Conservation (phyloP, 352 stramenopile genomes). For the Globisporangium paroecandrum region DNA sequence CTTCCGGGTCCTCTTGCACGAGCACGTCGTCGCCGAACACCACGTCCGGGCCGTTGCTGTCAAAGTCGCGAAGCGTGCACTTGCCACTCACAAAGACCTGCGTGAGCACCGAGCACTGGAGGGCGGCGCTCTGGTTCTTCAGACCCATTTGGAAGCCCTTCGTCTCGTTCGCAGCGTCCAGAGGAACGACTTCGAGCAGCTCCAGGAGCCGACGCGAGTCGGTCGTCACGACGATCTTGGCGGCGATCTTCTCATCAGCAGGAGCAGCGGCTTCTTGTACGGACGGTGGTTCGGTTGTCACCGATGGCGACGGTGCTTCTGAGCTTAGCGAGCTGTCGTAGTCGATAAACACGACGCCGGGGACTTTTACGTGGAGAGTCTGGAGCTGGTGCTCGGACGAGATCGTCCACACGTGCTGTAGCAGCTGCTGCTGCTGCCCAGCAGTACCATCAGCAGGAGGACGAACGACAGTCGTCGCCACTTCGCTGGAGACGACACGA, state of each 20-base stretch:
- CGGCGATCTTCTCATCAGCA: not conserved
- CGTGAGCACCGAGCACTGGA: conserved; percentile 1
- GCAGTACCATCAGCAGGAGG: not conserved
- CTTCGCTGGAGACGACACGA: not conserved
- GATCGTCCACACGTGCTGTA: conserved; percentile 10
- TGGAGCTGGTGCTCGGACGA: not conserved
- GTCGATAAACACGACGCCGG: conserved; percentile 3
- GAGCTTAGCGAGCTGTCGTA: not conserved
- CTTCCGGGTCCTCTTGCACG: not conserved
- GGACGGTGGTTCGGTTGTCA: too few species aligned
- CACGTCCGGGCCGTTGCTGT: not conserved
- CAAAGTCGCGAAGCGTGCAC: not conserved
- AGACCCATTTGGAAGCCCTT: conserved; percentile 2
- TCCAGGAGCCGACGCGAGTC: conserved; percentile 3
- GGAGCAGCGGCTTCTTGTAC: not conserved
- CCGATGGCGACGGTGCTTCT: not conserved
- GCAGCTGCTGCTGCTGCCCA: not conserved
- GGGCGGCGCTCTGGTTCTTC: not conserved
- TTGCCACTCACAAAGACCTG: conserved; percentile 7
- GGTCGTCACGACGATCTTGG: conserved; percentile 6
- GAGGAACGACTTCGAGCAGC: conserved; percentile 8
- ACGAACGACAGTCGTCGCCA: not conserved
- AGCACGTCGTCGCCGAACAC: conserved; percentile 10
- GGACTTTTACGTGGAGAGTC: conserved; percentile 7
- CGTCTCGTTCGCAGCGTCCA: not conserved